Percentiles rank a stretch among this genome's conserved stretches.
These are phyloP conservation scores for Nitzschia sp. DNA, from an alignment of 108 stramenopile species.

Conservation along the genomic window DNA sequence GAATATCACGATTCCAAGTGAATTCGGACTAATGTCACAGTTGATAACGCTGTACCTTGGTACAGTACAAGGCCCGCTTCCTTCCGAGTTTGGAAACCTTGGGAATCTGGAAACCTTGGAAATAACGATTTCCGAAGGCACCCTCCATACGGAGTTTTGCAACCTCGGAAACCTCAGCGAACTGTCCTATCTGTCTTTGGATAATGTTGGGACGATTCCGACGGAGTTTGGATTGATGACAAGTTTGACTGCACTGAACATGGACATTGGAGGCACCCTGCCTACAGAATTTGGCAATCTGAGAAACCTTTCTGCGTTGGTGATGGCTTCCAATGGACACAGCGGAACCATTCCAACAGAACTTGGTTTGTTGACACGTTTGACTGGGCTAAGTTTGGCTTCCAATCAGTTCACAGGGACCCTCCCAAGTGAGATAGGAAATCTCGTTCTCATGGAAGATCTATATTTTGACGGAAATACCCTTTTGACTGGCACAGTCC, in stretches of 20 bases:
- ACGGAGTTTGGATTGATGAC: conserved; percentile 33
- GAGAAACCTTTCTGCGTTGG: no score
- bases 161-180: no score
- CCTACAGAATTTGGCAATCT: conserved; percentile 52
- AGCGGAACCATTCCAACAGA: no score
- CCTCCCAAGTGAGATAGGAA: conserved; percentile 3
- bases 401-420: no score
- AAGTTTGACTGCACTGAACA: conserved; percentile 16
- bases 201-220: conserved; percentile 44
- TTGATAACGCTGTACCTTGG: conserved; percentile 9
- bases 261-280: conserved; percentile 43
- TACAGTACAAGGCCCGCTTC: conserved; percentile 35
- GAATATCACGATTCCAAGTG: conserved; percentile 3
- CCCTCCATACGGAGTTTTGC: no score
- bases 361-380: no score
- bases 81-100: conserved; percentile 15
- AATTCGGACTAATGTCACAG: neutral
- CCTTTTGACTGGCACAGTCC: conserved; percentile 28
- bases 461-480: no score
- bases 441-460: no score
- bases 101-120: neutral
- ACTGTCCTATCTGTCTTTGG: neutral
- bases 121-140: no score
- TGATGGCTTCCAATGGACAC: no score
- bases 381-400: no score